Conservation (phyloP, 164 flowering plant species). For the Umbilicus rupestris region DNA sequence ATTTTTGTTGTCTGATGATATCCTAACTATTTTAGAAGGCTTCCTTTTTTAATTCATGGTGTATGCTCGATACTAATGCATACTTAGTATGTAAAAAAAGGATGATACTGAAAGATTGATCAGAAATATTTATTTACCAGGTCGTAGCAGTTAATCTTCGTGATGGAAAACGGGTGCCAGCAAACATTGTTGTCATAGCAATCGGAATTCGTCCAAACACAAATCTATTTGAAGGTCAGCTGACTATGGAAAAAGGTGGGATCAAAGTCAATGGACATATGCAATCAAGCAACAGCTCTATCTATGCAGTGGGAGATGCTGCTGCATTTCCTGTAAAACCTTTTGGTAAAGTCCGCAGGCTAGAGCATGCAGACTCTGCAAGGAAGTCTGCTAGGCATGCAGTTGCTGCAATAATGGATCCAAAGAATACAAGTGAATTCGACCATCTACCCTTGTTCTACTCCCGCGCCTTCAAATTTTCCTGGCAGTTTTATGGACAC, state of each 20-base stretch:
- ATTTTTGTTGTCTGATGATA: not conserved
- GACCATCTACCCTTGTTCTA: conserved; percentile 93
- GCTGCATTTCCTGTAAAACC: conserved; percentile 86
- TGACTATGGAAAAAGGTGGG: conserved; percentile 83
- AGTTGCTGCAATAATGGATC: conserved; percentile 75
- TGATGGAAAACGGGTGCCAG: conserved; percentile 60
- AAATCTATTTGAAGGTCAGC: conserved; percentile 77
- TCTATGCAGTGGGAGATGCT: conserved; percentile 93
- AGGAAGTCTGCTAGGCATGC: conserved; percentile 77
- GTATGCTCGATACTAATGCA: not conserved
- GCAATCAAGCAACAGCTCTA: conserved; percentile 81
- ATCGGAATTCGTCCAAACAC: conserved; percentile 96
- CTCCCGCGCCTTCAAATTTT: conserved; percentile 73
- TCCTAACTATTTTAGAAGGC: not conserved
- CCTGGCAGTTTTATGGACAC: conserved; percentile 98
- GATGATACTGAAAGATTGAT: not conserved
- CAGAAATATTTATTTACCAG: conserved; percentile 25
- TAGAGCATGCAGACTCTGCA: conserved; percentile 90
- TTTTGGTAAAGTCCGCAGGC: conserved; percentile 67
- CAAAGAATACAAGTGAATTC: conserved; percentile 49
- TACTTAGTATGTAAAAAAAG: too few species aligned
- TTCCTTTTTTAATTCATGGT: not conserved
- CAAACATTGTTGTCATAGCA: conserved; percentile 87
- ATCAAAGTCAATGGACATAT: conserved; percentile 72
- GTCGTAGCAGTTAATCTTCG: conserved; percentile 69